Percentiles rank a stretch among this genome's conserved stretches.
Evolutionary conservation across 1,284 basidiomycete genomes (phyloP).

Genomic region (Trametes polyzona): DNA sequence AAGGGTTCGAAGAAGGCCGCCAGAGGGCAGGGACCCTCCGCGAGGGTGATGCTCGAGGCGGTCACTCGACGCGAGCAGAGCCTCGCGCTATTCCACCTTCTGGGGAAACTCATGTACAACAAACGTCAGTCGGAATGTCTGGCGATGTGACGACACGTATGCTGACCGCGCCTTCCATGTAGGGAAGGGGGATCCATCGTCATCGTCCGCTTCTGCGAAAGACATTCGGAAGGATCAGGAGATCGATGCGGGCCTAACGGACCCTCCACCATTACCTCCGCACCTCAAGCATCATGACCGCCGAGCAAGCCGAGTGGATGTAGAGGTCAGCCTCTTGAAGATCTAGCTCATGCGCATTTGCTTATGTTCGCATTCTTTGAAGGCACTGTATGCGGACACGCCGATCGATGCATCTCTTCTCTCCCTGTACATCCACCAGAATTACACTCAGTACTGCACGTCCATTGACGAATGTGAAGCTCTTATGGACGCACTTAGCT

Average conservation of each 20-base stretch:
- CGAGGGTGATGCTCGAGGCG: conserved; percentile 58
- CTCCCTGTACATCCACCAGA: conserved; percentile 92
- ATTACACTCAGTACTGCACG: conserved; percentile 84
- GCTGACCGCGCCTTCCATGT: not conserved
- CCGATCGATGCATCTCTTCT: conserved; percentile 92
- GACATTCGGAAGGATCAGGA: conserved; percentile 61
- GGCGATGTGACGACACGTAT: not conserved
- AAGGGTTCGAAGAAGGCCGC: conserved; percentile 21
- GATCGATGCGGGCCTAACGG: conserved; percentile 52
- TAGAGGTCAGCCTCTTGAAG: conserved; percentile 60
- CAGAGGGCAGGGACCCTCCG: conserved; percentile 18
- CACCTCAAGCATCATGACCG: conserved; percentile 66
- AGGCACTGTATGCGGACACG: conserved; percentile 83
- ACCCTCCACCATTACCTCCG: conserved; percentile 56
- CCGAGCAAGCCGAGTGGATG: conserved; percentile 77
- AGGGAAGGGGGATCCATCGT: conserved; percentile 76
- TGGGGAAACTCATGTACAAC: conserved; percentile 95
- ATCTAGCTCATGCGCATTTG: not conserved
- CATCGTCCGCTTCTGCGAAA: conserved; percentile 54
- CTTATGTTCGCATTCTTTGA: not conserved
- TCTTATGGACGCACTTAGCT: conserved; percentile 81
- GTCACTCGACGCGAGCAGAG: conserved; percentile 85
- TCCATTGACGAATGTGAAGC: conserved; percentile 77
- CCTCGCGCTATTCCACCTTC: conserved; percentile 87
- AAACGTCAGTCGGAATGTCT: conserved; percentile 67